Conservation (phyloP, 345 rosid species). For the Passiflora organensis region DNA sequence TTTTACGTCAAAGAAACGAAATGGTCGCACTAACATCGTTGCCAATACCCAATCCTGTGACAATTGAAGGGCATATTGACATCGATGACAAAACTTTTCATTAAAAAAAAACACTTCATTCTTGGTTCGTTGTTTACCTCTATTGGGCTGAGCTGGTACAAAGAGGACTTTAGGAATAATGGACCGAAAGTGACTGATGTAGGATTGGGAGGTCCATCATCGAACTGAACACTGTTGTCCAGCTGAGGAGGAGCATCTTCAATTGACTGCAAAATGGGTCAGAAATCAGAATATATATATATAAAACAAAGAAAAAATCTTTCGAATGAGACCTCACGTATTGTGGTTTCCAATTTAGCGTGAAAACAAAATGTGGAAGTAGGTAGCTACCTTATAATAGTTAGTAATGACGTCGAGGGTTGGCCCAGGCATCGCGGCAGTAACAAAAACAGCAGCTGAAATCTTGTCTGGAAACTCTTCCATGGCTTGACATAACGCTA, state of each 20-base stretch:
- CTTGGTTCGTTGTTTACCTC: conserved; percentile 32
- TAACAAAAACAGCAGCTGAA: too few species aligned
- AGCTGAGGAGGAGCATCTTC: too few species aligned
- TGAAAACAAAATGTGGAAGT: too few species aligned
- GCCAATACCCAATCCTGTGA: conserved; percentile 48
- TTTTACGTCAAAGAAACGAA: conserved; percentile 28
- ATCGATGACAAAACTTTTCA: too few species aligned
- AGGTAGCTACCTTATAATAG: too few species aligned
- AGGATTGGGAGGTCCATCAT: conserved; percentile 36
- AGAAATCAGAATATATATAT: conserved; percentile 14
- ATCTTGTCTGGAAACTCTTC: conserved; percentile 31
- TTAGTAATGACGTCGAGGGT: conserved; percentile 17
- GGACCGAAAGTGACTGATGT: conserved; percentile 42
- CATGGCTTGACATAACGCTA: conserved; percentile 33
- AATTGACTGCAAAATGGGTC: too few species aligned
- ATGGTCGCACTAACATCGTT: conserved; percentile 36
- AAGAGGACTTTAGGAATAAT: conserved; percentile 13
- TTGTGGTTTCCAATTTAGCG: too few species aligned
- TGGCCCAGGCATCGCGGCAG: conserved; percentile 51
- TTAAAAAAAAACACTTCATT: too few species aligned
- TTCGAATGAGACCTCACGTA: too few species aligned
- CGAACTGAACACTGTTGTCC: conserved; percentile 33
- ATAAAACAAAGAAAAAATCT: conserved; percentile 20
- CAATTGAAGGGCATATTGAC: not conserved
- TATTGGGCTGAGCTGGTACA: conserved; percentile 50